A percentile compares a stretch with the other conserved stretches of the same genome.
Evolutionary conservation across 176 grass and related monocot species (phyloP).

Genomic region (Phyllostachys edulis): DNA sequence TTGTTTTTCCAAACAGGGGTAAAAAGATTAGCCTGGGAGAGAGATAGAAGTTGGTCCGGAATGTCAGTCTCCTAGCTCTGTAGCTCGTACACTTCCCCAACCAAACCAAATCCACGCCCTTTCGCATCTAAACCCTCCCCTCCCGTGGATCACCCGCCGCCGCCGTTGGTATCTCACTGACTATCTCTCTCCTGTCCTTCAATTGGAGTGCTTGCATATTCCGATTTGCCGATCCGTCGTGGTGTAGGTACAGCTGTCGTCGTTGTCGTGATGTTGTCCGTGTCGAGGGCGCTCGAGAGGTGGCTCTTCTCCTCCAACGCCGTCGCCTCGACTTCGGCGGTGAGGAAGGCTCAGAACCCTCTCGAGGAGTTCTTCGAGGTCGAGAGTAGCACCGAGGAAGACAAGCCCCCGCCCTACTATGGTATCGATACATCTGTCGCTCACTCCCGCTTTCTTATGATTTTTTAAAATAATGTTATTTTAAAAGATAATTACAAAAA

Average conservation of each 20-base stretch:
- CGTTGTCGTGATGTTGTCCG: slow-evolving; percentile 48
- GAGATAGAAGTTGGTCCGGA: background rate
- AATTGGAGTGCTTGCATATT: background rate
- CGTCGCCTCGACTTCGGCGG: slow-evolving; percentile 33
- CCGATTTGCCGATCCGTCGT: background rate
- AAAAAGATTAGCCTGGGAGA: background rate
- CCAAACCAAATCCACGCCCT: background rate
- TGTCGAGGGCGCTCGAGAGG: slow-evolving; percentile 62
- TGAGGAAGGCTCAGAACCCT: slow-evolving; percentile 62
- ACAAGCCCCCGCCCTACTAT: slow-evolving; percentile 66
- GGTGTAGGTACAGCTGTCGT: background rate
- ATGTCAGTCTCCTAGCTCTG: background rate
- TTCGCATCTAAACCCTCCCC: slow-evolving; percentile 32
- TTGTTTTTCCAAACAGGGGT: background rate
- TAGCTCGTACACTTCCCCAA: background rate
- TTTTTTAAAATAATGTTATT: too few species aligned
- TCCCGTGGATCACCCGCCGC: slow-evolving; percentile 20
- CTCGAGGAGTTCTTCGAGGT: slow-evolving; percentile 96
- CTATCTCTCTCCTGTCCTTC: background rate
- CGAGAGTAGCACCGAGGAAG: slow-evolving; percentile 67
- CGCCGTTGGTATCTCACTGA: background rate
- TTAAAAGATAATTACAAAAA: too few species aligned
- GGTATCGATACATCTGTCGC: slow-evolving; percentile 34
- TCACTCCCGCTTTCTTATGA: background rate
- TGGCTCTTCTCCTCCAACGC: slow-evolving; percentile 44